Evolutionary conservation across 148 eudicot species (phyloP).

Genomic region (Pouteria glomerata): DNA sequence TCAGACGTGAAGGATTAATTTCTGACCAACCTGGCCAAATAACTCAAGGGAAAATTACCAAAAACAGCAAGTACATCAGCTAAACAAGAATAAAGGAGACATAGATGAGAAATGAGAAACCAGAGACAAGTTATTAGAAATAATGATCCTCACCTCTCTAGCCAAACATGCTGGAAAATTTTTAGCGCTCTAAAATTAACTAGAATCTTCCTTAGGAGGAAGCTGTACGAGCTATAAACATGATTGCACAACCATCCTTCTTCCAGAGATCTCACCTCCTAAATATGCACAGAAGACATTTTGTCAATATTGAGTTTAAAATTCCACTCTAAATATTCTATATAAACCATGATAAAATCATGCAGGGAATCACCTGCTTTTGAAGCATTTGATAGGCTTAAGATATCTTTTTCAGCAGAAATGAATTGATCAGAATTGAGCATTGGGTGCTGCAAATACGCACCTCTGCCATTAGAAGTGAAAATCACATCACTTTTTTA

Average conservation of each 20-base stretch:
- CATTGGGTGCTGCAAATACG: not conserved
- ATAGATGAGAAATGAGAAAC: no score
- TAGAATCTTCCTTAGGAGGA: not conserved
- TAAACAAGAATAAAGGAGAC: no score
- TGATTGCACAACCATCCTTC: not conserved
- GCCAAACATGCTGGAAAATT: no score
- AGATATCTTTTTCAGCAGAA: not conserved
- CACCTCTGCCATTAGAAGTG: not conserved
- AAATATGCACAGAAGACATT: not conserved
- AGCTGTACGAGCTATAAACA: no score
- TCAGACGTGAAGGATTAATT: no score
- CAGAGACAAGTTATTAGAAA: no score
- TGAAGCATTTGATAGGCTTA: constrained; percentile 1
- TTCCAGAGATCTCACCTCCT: not conserved
- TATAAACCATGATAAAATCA: not conserved
- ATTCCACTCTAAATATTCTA: not conserved
- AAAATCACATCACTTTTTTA: no score
- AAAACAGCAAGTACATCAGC: no score
- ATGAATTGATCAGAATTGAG: not conserved
- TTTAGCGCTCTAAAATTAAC: no score
- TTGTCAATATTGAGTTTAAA: not conserved
- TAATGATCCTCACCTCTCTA: no score
- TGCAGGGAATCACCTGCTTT: not conserved
- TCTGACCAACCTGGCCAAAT: no score
- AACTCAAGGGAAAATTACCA: no score